phyloP scores from a whole-genome alignment of 2,329 filamentous ascomycete genomes.

The Apiospora rasikravindrae region DNA sequence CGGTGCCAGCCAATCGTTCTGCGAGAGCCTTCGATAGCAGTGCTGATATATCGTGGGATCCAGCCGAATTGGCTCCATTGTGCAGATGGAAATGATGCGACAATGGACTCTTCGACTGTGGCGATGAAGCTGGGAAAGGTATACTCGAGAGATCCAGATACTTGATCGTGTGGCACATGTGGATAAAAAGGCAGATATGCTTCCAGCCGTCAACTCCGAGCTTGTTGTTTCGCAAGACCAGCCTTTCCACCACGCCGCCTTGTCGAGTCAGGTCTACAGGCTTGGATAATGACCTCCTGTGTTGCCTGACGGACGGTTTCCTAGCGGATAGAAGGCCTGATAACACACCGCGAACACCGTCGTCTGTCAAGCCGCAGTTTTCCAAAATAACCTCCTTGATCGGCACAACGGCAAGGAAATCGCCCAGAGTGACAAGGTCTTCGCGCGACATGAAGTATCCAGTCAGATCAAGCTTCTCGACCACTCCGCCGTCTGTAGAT shows the following conservation, averaged over 20 bases:
- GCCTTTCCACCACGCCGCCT: conserved; percentile 80
- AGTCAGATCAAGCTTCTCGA: conserved; percentile 82
- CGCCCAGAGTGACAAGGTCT: conserved; percentile 86
- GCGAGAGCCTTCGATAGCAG: conserved; percentile 78
- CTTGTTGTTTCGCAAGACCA: conserved; percentile 91
- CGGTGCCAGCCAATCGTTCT: conserved; percentile 75
- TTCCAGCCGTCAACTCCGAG: conserved; percentile 89
- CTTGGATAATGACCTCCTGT: conserved; percentile 50
- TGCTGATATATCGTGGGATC: conserved; percentile 59
- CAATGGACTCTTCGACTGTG: conserved; percentile 32
- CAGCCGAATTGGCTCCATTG: conserved; percentile 38
- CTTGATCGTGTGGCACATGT: conserved; percentile 87
- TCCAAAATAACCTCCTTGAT: conserved; percentile 86
- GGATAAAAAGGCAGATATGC: conserved; percentile 85
- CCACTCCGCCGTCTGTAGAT: conserved; percentile 75
- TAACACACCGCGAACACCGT: conserved; percentile 84
- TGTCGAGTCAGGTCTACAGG: conserved; percentile 50
- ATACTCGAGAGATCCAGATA: conserved; percentile 87
- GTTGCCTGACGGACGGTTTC: conserved; percentile 62
- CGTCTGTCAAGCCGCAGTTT: conserved; percentile 85
- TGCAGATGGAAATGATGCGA: conserved; percentile 30
- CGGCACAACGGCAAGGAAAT: conserved; percentile 93
- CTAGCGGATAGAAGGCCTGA: conserved; percentile 85
- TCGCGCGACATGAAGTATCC: conserved; percentile 83
- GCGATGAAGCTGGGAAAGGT: conserved; percentile 63